A percentile compares a stretch with the other conserved stretches of the same genome.
Conservation (phyloP, 176 grass and related monocot species). For the Dactylis glomerata region DNA sequence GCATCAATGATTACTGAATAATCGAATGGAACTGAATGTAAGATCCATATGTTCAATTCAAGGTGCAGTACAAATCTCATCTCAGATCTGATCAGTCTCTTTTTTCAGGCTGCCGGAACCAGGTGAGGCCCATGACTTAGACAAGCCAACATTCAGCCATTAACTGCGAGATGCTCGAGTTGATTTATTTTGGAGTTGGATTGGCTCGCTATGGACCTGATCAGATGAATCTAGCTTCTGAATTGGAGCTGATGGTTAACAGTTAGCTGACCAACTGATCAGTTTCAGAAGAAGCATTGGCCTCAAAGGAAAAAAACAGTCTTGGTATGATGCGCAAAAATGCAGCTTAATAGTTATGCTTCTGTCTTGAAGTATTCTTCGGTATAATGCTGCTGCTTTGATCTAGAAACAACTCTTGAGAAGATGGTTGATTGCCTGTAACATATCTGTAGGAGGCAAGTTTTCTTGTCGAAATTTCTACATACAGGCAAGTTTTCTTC, state of each 20-base stretch:
- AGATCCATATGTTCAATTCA: background rate
- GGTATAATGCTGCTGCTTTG: background rate
- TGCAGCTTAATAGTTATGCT: background rate
- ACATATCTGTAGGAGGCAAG: background rate
- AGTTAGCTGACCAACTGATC: slow-evolving; percentile 11
- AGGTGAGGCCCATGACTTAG: slow-evolving; percentile 34
- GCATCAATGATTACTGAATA: background rate
- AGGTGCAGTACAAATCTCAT: slow-evolving; percentile 11
- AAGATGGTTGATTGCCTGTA: background rate
- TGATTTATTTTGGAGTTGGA: slow-evolving; percentile 32
- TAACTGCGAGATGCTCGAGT: background rate
- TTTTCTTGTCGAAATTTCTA: background rate
- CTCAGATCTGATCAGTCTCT: background rate
- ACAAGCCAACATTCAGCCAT: slow-evolving; percentile 13
- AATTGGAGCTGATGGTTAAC: slow-evolving; percentile 3
- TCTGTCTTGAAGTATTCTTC: background rate
- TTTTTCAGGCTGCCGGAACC: slow-evolving; percentile 3
- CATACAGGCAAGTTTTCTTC: background rate
- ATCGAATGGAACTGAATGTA: background rate
- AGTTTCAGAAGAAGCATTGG: background rate
- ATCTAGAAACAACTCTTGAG: background rate
- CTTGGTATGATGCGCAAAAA: slow-evolving; percentile 1
- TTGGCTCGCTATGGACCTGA: background rate
- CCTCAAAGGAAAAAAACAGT: background rate
- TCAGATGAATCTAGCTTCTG: slow-evolving; percentile 20